These are phyloP conservation scores for Irineochytrium annulatum DNA, from an alignment of 192 early-diverging fungal genomes.

Conservation along the genomic window DNA sequence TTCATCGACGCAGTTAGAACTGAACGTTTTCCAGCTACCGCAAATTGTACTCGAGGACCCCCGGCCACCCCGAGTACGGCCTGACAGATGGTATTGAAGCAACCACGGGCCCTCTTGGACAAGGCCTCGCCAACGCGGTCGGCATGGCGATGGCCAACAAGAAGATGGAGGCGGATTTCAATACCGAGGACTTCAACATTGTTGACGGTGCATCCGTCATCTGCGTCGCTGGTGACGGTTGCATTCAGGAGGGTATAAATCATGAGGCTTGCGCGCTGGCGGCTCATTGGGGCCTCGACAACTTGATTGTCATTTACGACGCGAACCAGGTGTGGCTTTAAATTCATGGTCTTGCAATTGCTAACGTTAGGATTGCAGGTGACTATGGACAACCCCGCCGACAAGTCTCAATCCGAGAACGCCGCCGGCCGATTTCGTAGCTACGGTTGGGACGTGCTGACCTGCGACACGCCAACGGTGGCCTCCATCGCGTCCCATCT, in stretches of 20 bases:
- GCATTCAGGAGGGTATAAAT: conserved; percentile 93
- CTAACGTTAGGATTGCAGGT: no score
- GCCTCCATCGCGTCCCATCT: no score
- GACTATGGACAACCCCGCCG: no score
- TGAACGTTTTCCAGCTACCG: no score
- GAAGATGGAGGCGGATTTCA: conserved; percentile 84
- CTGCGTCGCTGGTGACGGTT: conserved; percentile 83
- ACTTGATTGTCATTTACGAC: conserved; percentile 89
- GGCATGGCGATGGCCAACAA: conserved; percentile 85
- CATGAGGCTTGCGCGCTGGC: conserved; percentile 86
- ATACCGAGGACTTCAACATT: conserved; percentile 77
- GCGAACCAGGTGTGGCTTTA: no score
- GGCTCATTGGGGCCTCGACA: conserved; percentile 85
- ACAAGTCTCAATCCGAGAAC: no score
- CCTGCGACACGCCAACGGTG: no score
- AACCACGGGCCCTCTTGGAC: conserved; percentile 90
- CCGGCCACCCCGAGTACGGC: conserved; percentile 92
- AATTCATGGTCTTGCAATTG: no score
- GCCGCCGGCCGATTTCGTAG: no score
- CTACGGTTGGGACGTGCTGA: no score
- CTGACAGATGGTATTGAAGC: conserved; percentile 89
- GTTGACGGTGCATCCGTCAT: conserved; percentile 84
- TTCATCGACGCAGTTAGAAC: no score
- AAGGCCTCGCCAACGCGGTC: conserved; percentile 84
- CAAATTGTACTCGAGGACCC: conserved; percentile 61